Evolutionary conservation across 306 rosid species (phyloP).

Genomic region (Fragaria vesca): DNA sequence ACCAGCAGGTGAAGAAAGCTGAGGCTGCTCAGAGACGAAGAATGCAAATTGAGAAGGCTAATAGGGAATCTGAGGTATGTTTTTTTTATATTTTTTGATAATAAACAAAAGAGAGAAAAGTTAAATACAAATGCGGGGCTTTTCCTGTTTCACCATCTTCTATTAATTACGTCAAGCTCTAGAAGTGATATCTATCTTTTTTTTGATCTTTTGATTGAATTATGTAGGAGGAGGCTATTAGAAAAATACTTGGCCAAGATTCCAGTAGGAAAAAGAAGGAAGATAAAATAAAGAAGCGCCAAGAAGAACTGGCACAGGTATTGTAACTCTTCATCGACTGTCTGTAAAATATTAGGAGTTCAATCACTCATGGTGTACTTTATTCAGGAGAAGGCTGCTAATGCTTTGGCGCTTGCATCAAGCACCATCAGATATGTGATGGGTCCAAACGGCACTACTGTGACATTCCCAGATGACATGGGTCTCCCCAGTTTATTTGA

Average conservation of each 20-base stretch:
- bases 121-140: background rate
- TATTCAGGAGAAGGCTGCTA: constrained; percentile 84
- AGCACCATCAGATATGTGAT: constrained; percentile 67
- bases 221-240: constrained; percentile 86
- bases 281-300: constrained; percentile 92
- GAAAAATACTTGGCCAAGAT: constrained; percentile 96
- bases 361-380: background rate
- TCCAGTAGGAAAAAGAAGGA: constrained; percentile 86
- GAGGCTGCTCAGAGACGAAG: constrained; percentile 94
- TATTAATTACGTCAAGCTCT: constrained; percentile 9
- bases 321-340: background rate
- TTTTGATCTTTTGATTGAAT: constrained; percentile 16
- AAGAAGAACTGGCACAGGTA: constrained; percentile 88
- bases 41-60: constrained; percentile 92
- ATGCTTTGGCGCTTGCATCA: constrained; percentile 56
- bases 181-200: background rate
- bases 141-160: constrained; percentile 6
- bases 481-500: constrained; percentile 71
- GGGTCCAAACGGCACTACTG: constrained; percentile 67
- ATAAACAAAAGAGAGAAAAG: too few species aligned
- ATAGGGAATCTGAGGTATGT: constrained; percentile 84
- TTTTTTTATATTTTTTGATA: background rate
- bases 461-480: constrained; percentile 80
- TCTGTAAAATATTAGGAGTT: constrained; percentile 6
- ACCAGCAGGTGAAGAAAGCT: constrained; percentile 86